These are phyloP conservation scores for Salix koriyanagi DNA, from an alignment of 345 rosid genomes.

Conservation along the genomic window DNA sequence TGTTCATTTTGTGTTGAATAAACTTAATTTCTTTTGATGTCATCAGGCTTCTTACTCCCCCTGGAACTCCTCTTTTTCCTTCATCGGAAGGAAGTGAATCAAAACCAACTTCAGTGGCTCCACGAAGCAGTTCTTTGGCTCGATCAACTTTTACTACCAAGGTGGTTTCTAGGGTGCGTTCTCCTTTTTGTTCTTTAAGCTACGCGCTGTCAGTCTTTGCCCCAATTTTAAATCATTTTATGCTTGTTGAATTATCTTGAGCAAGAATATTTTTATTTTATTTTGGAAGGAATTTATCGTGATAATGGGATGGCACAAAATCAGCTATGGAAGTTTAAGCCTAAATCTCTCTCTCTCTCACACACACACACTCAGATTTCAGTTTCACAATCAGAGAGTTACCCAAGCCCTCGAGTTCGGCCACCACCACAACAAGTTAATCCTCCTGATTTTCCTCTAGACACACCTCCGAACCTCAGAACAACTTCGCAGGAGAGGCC, in stretches of 20 bases:
- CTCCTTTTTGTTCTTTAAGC: not conserved
- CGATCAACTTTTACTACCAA: conserved; percentile 73
- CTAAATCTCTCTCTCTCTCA: conserved; percentile 14
- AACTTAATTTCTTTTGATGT: conserved; percentile 5
- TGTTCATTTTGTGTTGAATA: not conserved
- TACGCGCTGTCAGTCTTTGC: not conserved
- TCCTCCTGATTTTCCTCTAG: conserved; percentile 79
- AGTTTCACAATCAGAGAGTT: conserved; percentile 74
- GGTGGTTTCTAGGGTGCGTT: conserved; percentile 75
- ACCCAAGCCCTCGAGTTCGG: conserved; percentile 69
- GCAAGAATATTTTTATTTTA: too few relatives aligned
- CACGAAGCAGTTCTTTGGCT: conserved; percentile 49
- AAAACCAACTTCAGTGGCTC: conserved; percentile 48
- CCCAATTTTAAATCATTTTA: too few relatives aligned
- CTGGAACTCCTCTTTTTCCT: conserved; percentile 86
- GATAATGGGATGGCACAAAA: too few relatives aligned
- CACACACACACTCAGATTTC: conserved; percentile 89
- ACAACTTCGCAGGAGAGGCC: conserved; percentile 79
- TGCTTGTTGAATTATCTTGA: too few relatives aligned
- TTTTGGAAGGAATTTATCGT: too few relatives aligned
- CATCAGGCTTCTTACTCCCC: conserved; percentile 95
- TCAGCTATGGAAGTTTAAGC: not conserved
- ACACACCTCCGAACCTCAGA: conserved; percentile 93
- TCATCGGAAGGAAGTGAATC: conserved; percentile 59
- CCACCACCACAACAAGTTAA: conserved; percentile 64